phyloP scores from a whole-genome alignment of 805 yeast species.

The Zygosaccharomyces kombuchaensis region DNA sequence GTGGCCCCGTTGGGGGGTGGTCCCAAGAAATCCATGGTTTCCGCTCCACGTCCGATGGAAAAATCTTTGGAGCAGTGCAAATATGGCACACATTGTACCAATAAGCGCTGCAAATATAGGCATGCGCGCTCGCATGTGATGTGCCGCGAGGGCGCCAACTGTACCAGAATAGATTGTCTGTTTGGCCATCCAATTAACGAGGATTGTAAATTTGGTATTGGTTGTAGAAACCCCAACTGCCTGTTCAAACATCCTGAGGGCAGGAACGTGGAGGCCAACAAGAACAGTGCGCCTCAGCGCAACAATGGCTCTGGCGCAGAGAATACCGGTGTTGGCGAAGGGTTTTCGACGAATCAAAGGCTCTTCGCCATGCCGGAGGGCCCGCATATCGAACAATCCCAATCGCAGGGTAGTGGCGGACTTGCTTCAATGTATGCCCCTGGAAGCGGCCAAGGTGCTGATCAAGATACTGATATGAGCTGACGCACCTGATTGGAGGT shows the following conservation, averaged over 20 bases:
- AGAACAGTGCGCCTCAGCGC: slow-evolving; percentile 20
- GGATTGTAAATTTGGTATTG: slow-evolving; percentile 73
- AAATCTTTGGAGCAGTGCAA: slow-evolving; percentile 76
- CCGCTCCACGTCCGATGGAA: slow-evolving; percentile 34
- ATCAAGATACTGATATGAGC: slow-evolving; percentile 29
- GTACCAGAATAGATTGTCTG: slow-evolving; percentile 75
- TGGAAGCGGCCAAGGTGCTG: slow-evolving; percentile 9
- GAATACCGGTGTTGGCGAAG: slow-evolving; percentile 24
- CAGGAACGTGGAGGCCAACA: slow-evolving; percentile 42
- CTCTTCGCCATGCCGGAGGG: slow-evolving; percentile 75
- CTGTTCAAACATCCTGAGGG: slow-evolving; percentile 78
- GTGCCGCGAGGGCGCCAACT: slow-evolving; percentile 78
- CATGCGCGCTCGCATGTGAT: slow-evolving; percentile 71
- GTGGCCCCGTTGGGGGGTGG: slow-evolving; percentile 33
- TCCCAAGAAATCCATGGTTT: slow-evolving; percentile 19
- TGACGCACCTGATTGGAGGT: slow-evolving; percentile 6
- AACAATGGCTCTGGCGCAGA: slow-evolving; percentile 21
- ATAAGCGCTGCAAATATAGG: slow-evolving; percentile 73
- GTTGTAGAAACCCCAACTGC: slow-evolving; percentile 71
- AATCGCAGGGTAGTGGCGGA: slow-evolving; percentile 43
- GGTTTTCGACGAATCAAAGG: slow-evolving; percentile 47
- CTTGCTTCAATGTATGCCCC: slow-evolving; percentile 26
- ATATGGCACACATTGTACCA: slow-evolving; percentile 71
- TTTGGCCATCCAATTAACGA: slow-evolving; percentile 79
- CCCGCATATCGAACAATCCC: slow-evolving; percentile 52